Conservation (phyloP, 441 rosid species). For the Euphorbia corollata region DNA sequence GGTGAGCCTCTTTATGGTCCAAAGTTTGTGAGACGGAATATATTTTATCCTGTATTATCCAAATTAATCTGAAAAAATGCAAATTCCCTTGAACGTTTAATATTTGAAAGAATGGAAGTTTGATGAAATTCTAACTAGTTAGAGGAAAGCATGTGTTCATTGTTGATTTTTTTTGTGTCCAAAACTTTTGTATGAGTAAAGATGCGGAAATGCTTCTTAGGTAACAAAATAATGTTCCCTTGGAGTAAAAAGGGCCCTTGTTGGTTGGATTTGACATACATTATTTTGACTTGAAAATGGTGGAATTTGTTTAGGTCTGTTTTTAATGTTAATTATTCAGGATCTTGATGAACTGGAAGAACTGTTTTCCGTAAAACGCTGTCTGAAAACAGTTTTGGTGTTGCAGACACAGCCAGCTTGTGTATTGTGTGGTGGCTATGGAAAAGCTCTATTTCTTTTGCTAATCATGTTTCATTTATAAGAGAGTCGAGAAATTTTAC, state of each 20-base stretch:
- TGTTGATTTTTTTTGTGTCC: constrained; percentile 3
- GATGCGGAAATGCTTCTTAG: constrained; percentile 7
- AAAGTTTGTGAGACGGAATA: constrained; percentile 9
- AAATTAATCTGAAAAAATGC: constrained; percentile 20
- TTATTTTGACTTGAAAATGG: neutral
- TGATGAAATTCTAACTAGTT: constrained; percentile 13
- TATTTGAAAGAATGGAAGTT: constrained; percentile 15
- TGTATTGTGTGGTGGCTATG: too few relatives aligned
- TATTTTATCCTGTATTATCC: constrained; percentile 19
- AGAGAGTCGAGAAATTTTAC: too few relatives aligned
- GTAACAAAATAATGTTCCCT: constrained; percentile 13
- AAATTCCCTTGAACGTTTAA: constrained; percentile 15
- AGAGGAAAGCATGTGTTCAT: constrained; percentile 7
- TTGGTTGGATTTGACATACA: neutral
- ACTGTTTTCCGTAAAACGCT: neutral
- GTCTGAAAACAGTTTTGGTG: too few relatives aligned
- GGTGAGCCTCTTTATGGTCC: constrained; percentile 28
- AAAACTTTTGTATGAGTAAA: neutral
- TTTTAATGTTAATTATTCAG: neutral
- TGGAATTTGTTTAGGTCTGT: neutral
- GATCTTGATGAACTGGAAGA: neutral
- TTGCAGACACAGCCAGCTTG: too few relatives aligned
- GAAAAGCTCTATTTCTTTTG: too few relatives aligned
- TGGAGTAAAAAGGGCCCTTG: constrained; percentile 7
- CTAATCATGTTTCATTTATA: too few relatives aligned